Evolutionary conservation across 2,329 filamentous ascomycete species (phyloP), one percentile per base, ranked within the genome.

Genomic region (Aspergillus felis): DNA sequence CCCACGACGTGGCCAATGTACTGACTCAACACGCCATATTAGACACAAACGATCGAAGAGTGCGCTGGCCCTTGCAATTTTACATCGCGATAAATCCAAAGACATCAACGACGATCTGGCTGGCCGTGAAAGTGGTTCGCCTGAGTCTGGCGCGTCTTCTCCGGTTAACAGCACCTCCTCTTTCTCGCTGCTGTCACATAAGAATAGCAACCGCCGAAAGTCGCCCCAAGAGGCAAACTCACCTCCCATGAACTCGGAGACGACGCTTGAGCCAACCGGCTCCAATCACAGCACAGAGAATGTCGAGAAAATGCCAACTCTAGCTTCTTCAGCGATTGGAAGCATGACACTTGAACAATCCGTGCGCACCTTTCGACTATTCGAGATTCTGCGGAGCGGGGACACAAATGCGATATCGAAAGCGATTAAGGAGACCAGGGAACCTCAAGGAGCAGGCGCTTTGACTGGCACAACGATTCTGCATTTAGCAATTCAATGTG

Each of bases 401-500:
- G 93, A 99, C 72, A 96, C 91, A 0, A 88, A 87, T 14, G 90
- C 90, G 41, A 97, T 99, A 66, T 91, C 90, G 29, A 93, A 88
- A 71, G 90, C 90, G 1, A 90, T 97, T 63, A 74, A 77, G 76
- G 64, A 88, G 82, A 80, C 64, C 57, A 76, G 68, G 81, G 81
- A 66, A 82, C 84, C 62, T 64, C 83, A 64, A 74, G 78, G 58
- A 71, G 78, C 61, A 66, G 74, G 60, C 68, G 75, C 59, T 66
- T 73, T 63, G 68, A 80, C 56, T 72, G 92, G 95, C 55, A 97
- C 92, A 0, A 94, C 91, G 1, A 88, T 97, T 46, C 81, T 99
- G 41, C 93, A 99, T 73, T 81, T 99, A 44, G 92, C 94, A 27
- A 91, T 97, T 48, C 94, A 99, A 76, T 97, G 93, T 75, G 93